phyloP scores from a whole-genome alignment of 73 alveolate species.

The Paramecium sonneborni region DNA sequence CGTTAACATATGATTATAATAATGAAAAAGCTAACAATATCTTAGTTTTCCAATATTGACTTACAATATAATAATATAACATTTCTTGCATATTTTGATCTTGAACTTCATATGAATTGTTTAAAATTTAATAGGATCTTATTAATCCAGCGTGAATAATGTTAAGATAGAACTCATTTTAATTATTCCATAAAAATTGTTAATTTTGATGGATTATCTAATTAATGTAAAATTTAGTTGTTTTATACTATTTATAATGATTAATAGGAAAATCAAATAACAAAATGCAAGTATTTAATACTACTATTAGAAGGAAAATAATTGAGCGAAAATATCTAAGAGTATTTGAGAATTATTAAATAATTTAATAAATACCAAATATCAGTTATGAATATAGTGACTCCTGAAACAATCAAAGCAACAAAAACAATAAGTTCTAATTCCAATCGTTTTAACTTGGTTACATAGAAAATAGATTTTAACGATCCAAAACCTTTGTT shows the following conservation, averaged over 20 bases:
- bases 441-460: background rate
- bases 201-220: too few relatives aligned
- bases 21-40: too few relatives aligned
- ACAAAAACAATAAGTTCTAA: background rate
- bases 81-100: too few relatives aligned
- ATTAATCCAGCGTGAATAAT: too few relatives aligned
- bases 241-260: background rate
- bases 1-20: too few relatives aligned
- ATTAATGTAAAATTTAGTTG: too few relatives aligned
- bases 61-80: too few relatives aligned
- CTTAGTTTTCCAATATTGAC: too few relatives aligned
- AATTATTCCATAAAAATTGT: too few relatives aligned
- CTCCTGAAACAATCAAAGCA: background rate
- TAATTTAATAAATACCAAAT: background rate
- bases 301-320: background rate
- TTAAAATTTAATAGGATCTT: too few relatives aligned
- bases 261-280: background rate
- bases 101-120: too few relatives aligned
- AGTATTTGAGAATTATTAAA: background rate
- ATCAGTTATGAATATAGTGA: background rate
- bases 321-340: background rate
- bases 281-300: background rate
- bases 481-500: background rate
- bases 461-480: background rate
- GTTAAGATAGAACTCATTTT: too few relatives aligned